phyloP scores from a whole-genome alignment of 148 eudicot genomes.

The Camellia japonica region DNA sequence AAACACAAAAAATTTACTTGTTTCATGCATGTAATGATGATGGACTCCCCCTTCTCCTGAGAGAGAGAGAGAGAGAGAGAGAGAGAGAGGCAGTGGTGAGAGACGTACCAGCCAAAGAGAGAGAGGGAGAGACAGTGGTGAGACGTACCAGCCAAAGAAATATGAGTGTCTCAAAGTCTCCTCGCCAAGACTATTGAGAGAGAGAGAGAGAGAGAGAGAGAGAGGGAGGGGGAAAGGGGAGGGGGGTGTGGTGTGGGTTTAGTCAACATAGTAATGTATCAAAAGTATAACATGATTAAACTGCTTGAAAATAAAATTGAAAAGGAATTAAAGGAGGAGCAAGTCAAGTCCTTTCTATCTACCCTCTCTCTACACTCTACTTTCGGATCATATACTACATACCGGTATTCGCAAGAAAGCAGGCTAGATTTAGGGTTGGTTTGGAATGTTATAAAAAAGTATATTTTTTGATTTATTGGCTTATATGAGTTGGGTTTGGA shows the following conservation, averaged over 20 bases:
- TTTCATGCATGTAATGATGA: slow-evolving; percentile 19
- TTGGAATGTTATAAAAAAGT: too few relatives aligned
- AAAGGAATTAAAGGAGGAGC: not conserved
- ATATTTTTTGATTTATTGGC: too few relatives aligned
- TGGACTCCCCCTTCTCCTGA: not conserved
- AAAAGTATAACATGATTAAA: slow-evolving; percentile 12
- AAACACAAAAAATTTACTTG: not conserved
- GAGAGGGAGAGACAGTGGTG: too few relatives aligned
- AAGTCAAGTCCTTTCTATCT: not conserved
- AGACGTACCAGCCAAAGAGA: too few relatives aligned
- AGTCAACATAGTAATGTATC: slow-evolving; percentile 32
- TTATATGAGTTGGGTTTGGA: too few relatives aligned
- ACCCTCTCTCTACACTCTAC: not conserved
- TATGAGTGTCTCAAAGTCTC: slow-evolving; percentile 7
- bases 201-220: slow-evolving; percentile 8
- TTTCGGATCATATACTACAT: too few relatives aligned
- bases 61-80: not conserved
- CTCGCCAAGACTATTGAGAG: not conserved
- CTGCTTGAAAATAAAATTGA: slow-evolving; percentile 6
- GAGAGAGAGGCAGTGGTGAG: slow-evolving; percentile 4
- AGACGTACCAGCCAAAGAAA: not conserved
- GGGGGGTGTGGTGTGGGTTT: slow-evolving; percentile 9
- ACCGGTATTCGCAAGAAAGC: too few relatives aligned
- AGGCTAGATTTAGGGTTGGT: too few relatives aligned
- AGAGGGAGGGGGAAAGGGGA: too few relatives aligned